Conservation (phyloP, 805 yeast species). For the Wickerhamomyces alni region DNA sequence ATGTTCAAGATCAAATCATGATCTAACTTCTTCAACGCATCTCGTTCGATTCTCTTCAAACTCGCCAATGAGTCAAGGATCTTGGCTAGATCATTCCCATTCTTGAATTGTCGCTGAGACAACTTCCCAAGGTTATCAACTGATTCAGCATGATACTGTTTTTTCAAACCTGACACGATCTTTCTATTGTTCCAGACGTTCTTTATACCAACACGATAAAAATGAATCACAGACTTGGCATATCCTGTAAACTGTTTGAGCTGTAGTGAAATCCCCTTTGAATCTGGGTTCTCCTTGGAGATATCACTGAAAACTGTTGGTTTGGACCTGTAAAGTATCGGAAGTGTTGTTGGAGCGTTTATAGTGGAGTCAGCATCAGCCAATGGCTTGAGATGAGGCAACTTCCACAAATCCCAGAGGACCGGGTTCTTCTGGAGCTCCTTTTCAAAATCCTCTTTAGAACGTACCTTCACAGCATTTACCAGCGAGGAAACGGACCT, state of each 20-base stretch:
- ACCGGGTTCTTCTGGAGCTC: conserved; percentile 6
- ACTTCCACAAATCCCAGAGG: conserved; percentile 9
- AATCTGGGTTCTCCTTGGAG: conserved; percentile 12
- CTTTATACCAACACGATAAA: conserved; percentile 53
- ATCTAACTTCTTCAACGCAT: conserved; percentile 22
- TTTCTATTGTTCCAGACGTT: conserved; percentile 46
- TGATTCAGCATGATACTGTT: conserved; percentile 23
- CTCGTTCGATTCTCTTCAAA: conserved; percentile 29
- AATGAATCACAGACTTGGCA: conserved; percentile 39
- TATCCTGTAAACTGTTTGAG: conserved; percentile 36
- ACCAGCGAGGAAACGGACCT: conserved; percentile 8
- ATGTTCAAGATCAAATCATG: conserved; percentile 28
- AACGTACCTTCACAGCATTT: background rate
- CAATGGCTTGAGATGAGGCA: background rate
- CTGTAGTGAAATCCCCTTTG: conserved; percentile 20
- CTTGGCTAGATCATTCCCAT: conserved; percentile 31
- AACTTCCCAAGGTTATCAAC: conserved; percentile 13
- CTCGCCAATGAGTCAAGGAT: conserved; percentile 30
- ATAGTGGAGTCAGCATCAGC: conserved; percentile 8
- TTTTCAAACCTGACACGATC: conserved; percentile 22
- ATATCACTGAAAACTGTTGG: conserved; percentile 25
- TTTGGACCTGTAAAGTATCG: conserved; percentile 24
- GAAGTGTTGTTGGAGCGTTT: conserved; percentile 27
- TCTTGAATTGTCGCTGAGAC: conserved; percentile 24
- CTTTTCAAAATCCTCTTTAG: conserved; percentile 4